phyloP scores from a whole-genome alignment of 163 green algal species.

The Coccomyxa subellipsoidea region DNA sequence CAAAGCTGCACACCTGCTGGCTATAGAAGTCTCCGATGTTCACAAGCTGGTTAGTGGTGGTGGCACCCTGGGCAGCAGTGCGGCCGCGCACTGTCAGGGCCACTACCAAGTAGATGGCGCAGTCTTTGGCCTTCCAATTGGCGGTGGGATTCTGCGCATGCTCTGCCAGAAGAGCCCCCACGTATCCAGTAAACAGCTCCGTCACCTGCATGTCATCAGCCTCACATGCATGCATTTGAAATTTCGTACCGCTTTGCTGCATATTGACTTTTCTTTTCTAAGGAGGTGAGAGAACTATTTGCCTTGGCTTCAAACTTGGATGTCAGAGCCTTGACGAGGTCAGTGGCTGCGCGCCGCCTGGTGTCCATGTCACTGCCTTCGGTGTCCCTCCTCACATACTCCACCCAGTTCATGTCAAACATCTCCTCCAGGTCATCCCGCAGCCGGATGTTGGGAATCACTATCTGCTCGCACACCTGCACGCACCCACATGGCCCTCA shows the following conservation, averaged over 20 bases:
- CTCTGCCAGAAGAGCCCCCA: conserved; percentile 73
- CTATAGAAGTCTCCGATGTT: conserved; percentile 86
- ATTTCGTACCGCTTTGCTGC: too few species aligned
- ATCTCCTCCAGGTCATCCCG: conserved; percentile 75
- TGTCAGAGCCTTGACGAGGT: conserved; percentile 85
- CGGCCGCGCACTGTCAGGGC: conserved; percentile 81
- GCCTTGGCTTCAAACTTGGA: conserved; percentile 55
- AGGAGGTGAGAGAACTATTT: not conserved
- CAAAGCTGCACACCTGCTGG: conserved; percentile 12
- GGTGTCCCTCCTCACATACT: conserved; percentile 87
- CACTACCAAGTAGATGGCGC: conserved; percentile 91
- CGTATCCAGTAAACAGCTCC: conserved; percentile 79
- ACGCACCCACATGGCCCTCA: not conserved
- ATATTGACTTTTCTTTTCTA: not conserved
- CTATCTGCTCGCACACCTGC: conserved; percentile 83
- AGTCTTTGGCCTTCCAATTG: conserved; percentile 83
- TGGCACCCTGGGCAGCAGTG: conserved; percentile 83
- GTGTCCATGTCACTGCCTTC: conserved; percentile 96
- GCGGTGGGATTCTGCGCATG: conserved; percentile 54
- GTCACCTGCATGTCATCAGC: conserved; percentile 52
- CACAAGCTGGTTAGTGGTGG: conserved; percentile 84
- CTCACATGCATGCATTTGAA: too few species aligned
- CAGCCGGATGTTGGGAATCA: conserved; percentile 77
- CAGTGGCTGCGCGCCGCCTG: conserved; percentile 81
- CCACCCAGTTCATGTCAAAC: conserved; percentile 94